Evolutionary conservation across 768 basidiomycete species (phyloP).

Genomic region (Lenzites betulinus): DNA sequence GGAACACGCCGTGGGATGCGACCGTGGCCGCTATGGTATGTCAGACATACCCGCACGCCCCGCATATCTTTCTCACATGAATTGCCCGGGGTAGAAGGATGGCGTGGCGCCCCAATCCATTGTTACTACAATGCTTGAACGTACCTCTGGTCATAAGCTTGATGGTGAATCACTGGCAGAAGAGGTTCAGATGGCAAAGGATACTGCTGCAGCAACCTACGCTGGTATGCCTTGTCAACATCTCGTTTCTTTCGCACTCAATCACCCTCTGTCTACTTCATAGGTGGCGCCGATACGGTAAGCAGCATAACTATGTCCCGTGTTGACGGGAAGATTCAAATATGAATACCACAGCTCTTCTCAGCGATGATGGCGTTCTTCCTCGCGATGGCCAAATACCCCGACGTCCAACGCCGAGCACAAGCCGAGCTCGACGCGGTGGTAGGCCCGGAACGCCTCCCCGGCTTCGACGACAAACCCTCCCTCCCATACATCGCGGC

Average conservation of each 20-base stretch:
- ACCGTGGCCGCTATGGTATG: conserved; percentile 13
- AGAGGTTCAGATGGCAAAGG: neutral
- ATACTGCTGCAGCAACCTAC: neutral
- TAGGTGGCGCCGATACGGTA: conserved; percentile 15
- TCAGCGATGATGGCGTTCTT: conserved; percentile 10
- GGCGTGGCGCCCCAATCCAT: conserved; percentile 4
- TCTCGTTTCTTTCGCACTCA: neutral
- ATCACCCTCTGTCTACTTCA: neutral
- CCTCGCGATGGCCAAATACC: conserved; percentile 20
- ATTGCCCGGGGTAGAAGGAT: neutral
- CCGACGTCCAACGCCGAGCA: conserved; percentile 14
- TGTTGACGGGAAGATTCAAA: no score
- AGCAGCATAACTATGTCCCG: no score
- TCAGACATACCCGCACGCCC: neutral
- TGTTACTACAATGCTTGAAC: neutral
- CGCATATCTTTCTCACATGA: neutral
- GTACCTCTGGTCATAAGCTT: neutral
- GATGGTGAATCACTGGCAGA: neutral
- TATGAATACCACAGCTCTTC: neutral
- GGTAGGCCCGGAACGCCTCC: conserved; percentile 20
- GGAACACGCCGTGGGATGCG: conserved; percentile 14
- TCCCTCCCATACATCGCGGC: conserved; percentile 20
- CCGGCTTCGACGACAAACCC: conserved; percentile 12
- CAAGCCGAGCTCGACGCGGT: conserved; percentile 22
- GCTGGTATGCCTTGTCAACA: neutral